phyloP scores from a whole-genome alignment of 495 filamentous ascomycete species.

The Penicillium maclennaniae region DNA sequence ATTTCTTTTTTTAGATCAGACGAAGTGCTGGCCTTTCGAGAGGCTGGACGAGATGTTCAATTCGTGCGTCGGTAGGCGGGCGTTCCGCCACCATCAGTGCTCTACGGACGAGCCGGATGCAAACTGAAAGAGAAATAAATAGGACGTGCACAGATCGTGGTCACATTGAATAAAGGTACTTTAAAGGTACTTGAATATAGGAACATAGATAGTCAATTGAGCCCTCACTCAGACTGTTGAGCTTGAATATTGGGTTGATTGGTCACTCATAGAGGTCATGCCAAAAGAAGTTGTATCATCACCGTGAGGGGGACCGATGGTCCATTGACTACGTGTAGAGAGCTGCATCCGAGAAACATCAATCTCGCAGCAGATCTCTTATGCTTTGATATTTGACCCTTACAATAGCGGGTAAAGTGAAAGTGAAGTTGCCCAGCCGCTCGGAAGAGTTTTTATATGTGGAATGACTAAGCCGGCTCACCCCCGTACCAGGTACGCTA shows the following conservation, averaged over 20 bases:
- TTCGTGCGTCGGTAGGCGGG: slow-evolving; percentile 1
- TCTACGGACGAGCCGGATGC: not conserved
- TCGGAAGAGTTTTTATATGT: not conserved
- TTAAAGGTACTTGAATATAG: not conserved
- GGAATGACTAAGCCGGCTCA: not conserved
- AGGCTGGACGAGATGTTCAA: slow-evolving; percentile 25
- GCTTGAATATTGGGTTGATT: slow-evolving; percentile 26
- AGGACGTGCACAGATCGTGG: not conserved
- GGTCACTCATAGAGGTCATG: slow-evolving; percentile 26
- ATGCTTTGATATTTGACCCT: too few species aligned
- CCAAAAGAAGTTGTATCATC: slow-evolving; percentile 30
- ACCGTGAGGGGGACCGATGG: slow-evolving; percentile 15
- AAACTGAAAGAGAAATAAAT: not conserved
- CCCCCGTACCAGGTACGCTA: not conserved
- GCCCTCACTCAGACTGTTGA: slow-evolving; percentile 36
- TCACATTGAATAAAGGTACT: not conserved
- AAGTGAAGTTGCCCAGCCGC: not conserved
- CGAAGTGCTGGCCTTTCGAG: slow-evolving; percentile 22
- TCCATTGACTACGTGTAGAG: not conserved
- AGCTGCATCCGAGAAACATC: not conserved
- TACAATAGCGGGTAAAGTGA: not conserved
- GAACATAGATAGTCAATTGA: slow-evolving; percentile 1
- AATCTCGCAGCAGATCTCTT: not conserved
- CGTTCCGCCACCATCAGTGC: slow-evolving; percentile 11
- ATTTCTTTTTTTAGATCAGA: slow-evolving; percentile 26